Evolutionary conservation across 768 basidiomycete genomes (phyloP), one percentile per base, ranked within the genome.

Genomic region (Lentinus tigrinus): DNA sequence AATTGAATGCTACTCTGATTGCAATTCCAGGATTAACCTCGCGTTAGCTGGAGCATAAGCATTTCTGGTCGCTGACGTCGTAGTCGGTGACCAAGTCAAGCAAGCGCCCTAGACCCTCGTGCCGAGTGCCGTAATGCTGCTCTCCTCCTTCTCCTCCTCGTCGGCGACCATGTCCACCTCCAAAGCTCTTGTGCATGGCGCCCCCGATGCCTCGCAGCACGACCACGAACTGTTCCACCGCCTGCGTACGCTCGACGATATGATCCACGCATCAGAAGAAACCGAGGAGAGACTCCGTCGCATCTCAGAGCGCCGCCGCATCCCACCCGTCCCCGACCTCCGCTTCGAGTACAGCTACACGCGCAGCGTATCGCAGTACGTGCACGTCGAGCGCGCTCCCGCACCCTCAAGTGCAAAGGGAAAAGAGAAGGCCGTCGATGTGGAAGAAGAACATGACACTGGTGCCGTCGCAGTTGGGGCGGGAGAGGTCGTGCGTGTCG

Each of bases 321-420:
- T 85, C n/a, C 82, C 84, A 24, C 67, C 73, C 42, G 84, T 91
- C 52, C 88, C 89, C 26, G 89, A 92, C 68, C 73, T 91, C 37
- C 87, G 89, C 26, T 90, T 89, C 74, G 89, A 91, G 67, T 79
- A 83, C 56, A 85, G 82, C 50, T 92, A 88, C 69, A 59, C 89
- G 56, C 79, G 78, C 61, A 87, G 84, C 62, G 77, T 90, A 60
- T 76, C 73, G 24, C 75, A 77, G 8, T 84, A 77, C 65, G 72
- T 85, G 48, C 76, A 81, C 50, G 65, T 86, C 47, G 72, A 70
- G 38, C 60, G 24, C 10, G 19, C 62, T 67, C n/a, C 23, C 24
- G 9, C 51, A 53, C 13, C 43, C 31, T 34, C 52, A 24, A 57
- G 64, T 54, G 74, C 70, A 55, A 72, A 70, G 60, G 71, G 59